These are phyloP conservation scores for Geotrichum fermentans DNA, from an alignment of 1,139 yeast species.

Conservation along the genomic window DNA sequence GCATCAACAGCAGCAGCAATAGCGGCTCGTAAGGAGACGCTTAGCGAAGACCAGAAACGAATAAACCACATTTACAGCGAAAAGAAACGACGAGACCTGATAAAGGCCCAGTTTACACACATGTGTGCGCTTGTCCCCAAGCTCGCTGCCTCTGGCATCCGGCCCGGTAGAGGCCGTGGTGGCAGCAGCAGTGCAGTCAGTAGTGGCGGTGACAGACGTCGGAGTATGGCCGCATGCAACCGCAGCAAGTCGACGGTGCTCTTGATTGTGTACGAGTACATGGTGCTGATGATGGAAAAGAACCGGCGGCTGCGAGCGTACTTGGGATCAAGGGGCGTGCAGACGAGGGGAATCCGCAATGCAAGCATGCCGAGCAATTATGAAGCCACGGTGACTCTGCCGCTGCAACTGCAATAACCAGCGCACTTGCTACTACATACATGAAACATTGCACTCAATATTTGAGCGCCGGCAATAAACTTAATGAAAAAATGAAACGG, in stretches of 20 bases:
- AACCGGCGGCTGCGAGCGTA: slow-evolving; percentile 5
- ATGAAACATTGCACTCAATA: too few relatives aligned
- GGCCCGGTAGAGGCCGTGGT: slow-evolving; percentile 17
- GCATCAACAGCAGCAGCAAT: neutral
- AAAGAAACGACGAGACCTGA: slow-evolving; percentile 65
- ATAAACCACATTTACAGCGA: slow-evolving; percentile 69
- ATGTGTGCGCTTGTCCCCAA: slow-evolving; percentile 39
- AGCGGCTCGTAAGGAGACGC: slow-evolving; percentile 38
- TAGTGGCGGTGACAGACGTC: neutral
- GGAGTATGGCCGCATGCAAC: slow-evolving; percentile 29
- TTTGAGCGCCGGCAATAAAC: too few relatives aligned
- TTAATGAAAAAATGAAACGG: too few relatives aligned
- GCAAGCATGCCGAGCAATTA: neutral
- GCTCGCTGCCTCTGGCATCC: slow-evolving; percentile 23
- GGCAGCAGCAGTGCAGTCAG: neutral
- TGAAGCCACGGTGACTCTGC: neutral
- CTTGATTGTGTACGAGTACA: slow-evolving; percentile 34
- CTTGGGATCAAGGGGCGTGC: neutral
- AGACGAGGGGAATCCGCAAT: neutral
- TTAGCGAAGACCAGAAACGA: slow-evolving; percentile 64
- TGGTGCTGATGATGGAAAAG: slow-evolving; percentile 29
- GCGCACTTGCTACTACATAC: too few relatives aligned
- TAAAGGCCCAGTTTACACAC: slow-evolving; percentile 46
- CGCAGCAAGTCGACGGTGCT: slow-evolving; percentile 33
- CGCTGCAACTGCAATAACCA: too few relatives aligned